Conservation (phyloP, 352 stramenopile genomes). For the Poterioochromonas sp. region DNA sequence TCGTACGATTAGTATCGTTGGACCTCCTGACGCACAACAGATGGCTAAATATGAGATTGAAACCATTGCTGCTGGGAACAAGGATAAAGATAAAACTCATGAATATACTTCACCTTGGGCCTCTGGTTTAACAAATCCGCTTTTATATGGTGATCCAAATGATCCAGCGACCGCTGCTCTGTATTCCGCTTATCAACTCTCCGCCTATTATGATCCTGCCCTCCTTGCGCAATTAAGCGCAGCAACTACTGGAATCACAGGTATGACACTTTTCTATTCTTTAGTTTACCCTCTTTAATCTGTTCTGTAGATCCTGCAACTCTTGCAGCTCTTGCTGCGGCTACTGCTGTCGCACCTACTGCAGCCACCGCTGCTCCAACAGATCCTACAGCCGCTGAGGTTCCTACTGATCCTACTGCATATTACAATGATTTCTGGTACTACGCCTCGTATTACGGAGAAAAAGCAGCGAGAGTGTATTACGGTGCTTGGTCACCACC, state of each 20-base stretch:
- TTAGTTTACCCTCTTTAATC: background rate
- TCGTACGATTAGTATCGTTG: conserved; percentile 51
- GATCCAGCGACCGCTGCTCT: too few species aligned
- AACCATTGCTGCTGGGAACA: conserved; percentile 44
- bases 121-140: too few species aligned
- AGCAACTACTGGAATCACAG: too few species aligned
- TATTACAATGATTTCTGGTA: conserved; percentile 73
- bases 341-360: background rate
- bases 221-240: too few species aligned
- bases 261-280: too few species aligned
- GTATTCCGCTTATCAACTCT: too few species aligned
- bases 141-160: too few species aligned
- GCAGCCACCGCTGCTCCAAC: background rate
- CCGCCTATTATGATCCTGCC: too few species aligned
- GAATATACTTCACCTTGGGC: conserved; percentile 1
- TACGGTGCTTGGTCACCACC: conserved; percentile 68
- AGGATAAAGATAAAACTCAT: conserved; percentile 18
- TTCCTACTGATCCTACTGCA: conserved; percentile 44
- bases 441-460: conserved; percentile 69
- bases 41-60: conserved; percentile 70
- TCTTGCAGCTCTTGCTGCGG: too few species aligned
- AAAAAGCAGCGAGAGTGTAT: conserved; percentile 61
- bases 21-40: conserved; percentile 53
- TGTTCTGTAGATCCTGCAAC: background rate
- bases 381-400: background rate